These are phyloP conservation scores for Dactylellina sp. DNA, from an alignment of 2,329 filamentous ascomycete species.

Conservation along the genomic window DNA sequence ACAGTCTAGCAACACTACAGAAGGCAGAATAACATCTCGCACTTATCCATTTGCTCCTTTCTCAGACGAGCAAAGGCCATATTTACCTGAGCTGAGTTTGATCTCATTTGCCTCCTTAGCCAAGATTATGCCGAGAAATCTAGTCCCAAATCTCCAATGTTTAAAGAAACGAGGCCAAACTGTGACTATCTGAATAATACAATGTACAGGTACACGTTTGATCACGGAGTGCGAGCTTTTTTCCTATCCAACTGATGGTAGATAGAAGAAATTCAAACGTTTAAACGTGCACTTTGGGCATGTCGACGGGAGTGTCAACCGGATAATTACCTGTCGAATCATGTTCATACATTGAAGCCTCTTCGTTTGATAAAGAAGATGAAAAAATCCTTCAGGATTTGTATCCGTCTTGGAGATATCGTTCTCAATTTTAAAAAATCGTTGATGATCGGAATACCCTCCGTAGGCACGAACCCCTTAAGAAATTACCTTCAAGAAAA, in stretches of 20 bases:
- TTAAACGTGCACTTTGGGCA: no score
- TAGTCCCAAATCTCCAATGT: conserved; percentile 1
- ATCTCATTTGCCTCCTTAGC: neutral
- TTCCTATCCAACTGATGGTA: no score
- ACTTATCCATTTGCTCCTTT: no score
- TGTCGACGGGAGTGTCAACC: neutral
- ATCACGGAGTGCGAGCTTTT: no score
- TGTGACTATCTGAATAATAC: neutral
- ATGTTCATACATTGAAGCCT: neutral
- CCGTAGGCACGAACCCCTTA: neutral
- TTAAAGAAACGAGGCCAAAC: conserved; percentile 6
- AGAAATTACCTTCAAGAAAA: neutral
- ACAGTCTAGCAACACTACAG: no score
- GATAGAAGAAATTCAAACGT: no score
- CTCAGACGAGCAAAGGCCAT: no score
- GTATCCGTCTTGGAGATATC: neutral
- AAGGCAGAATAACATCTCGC: no score
- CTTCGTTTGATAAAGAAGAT: neutral
- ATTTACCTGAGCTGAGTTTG: no score
- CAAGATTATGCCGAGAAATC: conserved; percentile 25
- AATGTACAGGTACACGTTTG: no score
- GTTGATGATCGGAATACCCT: neutral
- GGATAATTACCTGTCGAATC: conserved; percentile 3
- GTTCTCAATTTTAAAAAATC: neutral
- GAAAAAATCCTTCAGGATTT: neutral